Conservation (phyloP, 1,284 basidiomycete genomes). For the Cryptococcus neoformans region DNA sequence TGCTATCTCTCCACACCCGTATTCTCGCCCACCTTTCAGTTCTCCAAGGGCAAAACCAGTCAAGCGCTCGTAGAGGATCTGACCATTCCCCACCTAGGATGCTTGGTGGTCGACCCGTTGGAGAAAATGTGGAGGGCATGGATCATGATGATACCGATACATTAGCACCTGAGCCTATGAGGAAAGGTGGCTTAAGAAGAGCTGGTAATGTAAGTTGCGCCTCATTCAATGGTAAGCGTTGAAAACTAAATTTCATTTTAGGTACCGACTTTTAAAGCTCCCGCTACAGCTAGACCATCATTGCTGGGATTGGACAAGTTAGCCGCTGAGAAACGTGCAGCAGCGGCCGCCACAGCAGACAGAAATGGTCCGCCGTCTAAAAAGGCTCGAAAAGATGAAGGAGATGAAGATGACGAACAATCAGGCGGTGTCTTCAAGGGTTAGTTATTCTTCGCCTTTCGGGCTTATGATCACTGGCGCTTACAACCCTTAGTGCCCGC, state of each 20-base stretch:
- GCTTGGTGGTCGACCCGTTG: conserved; percentile 14
- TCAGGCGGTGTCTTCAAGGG: conserved; percentile 74
- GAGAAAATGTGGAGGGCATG: conserved; percentile 56
- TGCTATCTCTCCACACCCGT: conserved; percentile 59
- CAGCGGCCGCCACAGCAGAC: conserved; percentile 53
- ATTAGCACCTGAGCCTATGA: conserved; percentile 67
- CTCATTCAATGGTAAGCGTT: not conserved
- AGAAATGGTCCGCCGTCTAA: conserved; percentile 58
- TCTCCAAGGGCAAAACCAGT: conserved; percentile 14
- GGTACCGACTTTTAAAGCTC: conserved; percentile 74
- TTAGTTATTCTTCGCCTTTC: conserved; percentile 37
- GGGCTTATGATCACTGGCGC: not conserved
- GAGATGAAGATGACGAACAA: conserved; percentile 48
- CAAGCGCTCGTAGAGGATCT: conserved; percentile 17
- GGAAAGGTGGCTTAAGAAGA: conserved; percentile 73
- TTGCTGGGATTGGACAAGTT: conserved; percentile 80
- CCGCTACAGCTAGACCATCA: conserved; percentile 67
- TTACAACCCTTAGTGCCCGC: conserved; percentile 60
- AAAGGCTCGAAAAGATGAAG: conserved; percentile 58
- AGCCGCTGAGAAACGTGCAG: conserved; percentile 76
- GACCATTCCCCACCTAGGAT: conserved; percentile 31
- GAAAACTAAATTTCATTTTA: conserved; percentile 30
- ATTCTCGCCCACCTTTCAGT: conserved; percentile 64
- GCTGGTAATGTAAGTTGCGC: conserved; percentile 48
- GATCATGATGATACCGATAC: conserved; percentile 76